Evolutionary conservation across 73 alveolate genomes (phyloP), one percentile per base, ranked within the genome.

Genomic region (Blepharisma japonicum): DNA sequence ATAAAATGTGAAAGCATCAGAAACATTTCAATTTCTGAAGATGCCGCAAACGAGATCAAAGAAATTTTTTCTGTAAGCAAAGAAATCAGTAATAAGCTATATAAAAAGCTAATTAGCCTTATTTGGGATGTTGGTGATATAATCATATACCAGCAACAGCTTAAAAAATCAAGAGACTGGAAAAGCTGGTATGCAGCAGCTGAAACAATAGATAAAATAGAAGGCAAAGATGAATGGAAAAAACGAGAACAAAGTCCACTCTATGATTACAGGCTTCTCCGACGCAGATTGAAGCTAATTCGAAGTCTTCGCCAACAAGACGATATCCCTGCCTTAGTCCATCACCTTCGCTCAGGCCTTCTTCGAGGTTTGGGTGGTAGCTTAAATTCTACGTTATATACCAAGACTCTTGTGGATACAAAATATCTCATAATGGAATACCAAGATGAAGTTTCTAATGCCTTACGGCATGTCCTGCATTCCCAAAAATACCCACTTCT

Each of bases 181-280:
- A 82, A 87, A 50, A 78, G 72, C 6, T 87, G 88, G 86, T 67
- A 39, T 7, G 71, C 39, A 32, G 45, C 71, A 5, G 91, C 92
- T 18, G 6, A 50, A 6, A 53, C 68, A 11, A 61, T 88, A 9
- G 95, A 88, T 81, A 39, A 72, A 7, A 67, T 88, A 6, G 80
- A 81, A 70, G 90, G 90, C 6, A 80, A 79, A 18, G 88, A 88
- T 45, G 74, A 79, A n/a, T 88, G 95, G 92, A 88, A 85, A 71
- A 9, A 25, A 32, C 68, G 71, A 27, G 56, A 42, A 7, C 71
- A 54, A 66, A 55, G 90, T 45, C 49, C 80, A 14, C 53, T 81
- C 25, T 88, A 88, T 66, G 92, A 85, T 50, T 85, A 81, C 71
- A 45, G 71, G 68, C 23, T 56, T 32, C 71, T 81, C 0, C 68